Base-by-base conservation (phyloP, 164 flowering plant genomes). In the Tinospora cordifolia region DNA sequence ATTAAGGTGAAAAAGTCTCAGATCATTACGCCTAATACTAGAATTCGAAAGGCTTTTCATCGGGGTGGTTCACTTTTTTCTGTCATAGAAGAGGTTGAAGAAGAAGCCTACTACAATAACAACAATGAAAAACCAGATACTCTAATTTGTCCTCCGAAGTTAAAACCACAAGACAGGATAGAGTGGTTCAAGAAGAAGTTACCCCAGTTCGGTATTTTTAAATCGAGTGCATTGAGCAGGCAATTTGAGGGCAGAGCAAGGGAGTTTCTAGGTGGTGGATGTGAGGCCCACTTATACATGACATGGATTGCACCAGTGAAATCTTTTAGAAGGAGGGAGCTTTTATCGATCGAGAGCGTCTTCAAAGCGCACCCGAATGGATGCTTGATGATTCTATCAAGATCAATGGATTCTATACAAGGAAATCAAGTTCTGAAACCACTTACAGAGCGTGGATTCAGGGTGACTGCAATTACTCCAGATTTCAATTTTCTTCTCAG, bases 271-370 rank as follows among this genome's bases (percentile, higher is more conserved):
- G 22, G 69, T 41, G 38, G 68, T 21, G 59, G 66, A 24, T 90
- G 97, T 64, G 76, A 80, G 65, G 72, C 75, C 24, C 84, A 69
- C 68, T 82, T 90, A 78, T 91, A 89, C 82, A 89, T 91, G 93
- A 93, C 96, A 15, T 93, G 98, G 98, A 86, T 93, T 71, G 81
- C 92, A 0, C 86, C 91, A 0, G 86, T 74, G 5, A 39, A 40
- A 7, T 74, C 74, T 0, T 91, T 90, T 24, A 81, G 88, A 2
- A 63, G 71, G 15, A 73, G 96, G 51, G 98, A 91, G 65, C 51
- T 84, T 10, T 27, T 88, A 36, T 75, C 83, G 6, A 0, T 91
- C 34, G 94, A 93, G 68, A 86, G 83, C 57, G 78, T 93, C 14
- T 87, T 94, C 84, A 84, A 87, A 25, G 69, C 83, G 7, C 88